Evolutionary conservation across 495 filamentous ascomycete species (phyloP).

Genomic region (Aspergillus diversus): DNA sequence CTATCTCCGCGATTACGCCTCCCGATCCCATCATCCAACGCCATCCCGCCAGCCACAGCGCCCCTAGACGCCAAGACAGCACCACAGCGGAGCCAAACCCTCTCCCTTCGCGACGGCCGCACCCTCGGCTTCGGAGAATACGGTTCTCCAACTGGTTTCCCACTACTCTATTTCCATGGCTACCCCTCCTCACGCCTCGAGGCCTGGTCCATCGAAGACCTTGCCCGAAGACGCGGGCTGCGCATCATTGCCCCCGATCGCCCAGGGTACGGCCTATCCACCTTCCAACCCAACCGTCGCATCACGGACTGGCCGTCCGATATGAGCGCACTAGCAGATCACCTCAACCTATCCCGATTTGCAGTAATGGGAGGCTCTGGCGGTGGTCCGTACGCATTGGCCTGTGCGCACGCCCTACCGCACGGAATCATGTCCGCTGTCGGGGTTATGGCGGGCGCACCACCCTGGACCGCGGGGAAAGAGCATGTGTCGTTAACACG

Average conservation of each 20-base stretch:
- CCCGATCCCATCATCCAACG: neutral
- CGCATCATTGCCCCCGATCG: conserved; percentile 46
- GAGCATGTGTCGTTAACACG: conserved; percentile 11
- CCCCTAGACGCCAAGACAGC: neutral
- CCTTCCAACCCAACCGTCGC: conserved; percentile 35
- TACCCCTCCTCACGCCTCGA: conserved; percentile 48
- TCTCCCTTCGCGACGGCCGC: conserved; percentile 42
- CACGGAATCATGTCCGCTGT: conserved; percentile 34
- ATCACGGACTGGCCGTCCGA: conserved; percentile 48
- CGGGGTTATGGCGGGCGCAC: conserved; percentile 39
- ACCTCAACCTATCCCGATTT: conserved; percentile 40
- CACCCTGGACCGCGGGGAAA: conserved; percentile 34
- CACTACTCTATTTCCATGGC: conserved; percentile 50
- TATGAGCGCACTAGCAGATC: conserved; percentile 37
- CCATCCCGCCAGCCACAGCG: neutral
- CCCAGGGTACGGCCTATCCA: conserved; percentile 50
- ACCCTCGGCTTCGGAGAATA: conserved; percentile 45
- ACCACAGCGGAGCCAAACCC: conserved; percentile 27
- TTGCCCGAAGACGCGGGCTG: conserved; percentile 30
- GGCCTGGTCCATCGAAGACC: conserved; percentile 30
- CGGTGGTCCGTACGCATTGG: conserved; percentile 51
- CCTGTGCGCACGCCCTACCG: conserved; percentile 44
- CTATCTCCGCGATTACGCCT: neutral
- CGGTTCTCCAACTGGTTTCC: conserved; percentile 35
- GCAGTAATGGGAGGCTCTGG: conserved; percentile 49